Conservation (phyloP, 2,329 filamentous ascomycete genomes). For the Calycina marina region DNA sequence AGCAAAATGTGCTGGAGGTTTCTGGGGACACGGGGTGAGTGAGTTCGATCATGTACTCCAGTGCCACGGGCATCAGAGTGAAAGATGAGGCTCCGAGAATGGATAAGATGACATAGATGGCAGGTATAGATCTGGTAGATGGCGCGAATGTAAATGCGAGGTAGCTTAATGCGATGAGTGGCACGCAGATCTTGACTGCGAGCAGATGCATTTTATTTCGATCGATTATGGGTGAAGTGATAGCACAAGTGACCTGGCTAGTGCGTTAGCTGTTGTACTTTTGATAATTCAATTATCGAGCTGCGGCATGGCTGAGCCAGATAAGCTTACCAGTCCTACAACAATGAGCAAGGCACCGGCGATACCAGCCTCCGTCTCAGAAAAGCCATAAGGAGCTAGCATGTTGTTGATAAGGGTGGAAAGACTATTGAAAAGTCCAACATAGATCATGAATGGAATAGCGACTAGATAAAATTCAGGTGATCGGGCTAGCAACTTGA, state of each 20-base stretch:
- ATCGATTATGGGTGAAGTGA: slow-evolving; percentile 72
- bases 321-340: slow-evolving; percentile 74
- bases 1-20: slow-evolving; percentile 68
- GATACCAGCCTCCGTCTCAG: slow-evolving; percentile 73
- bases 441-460: slow-evolving; percentile 69
- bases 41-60: slow-evolving; percentile 80
- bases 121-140: slow-evolving; percentile 35
- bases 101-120: slow-evolving; percentile 61
- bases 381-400: slow-evolving; percentile 72
- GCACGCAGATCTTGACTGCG: slow-evolving; percentile 59
- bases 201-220: slow-evolving; percentile 65
- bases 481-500: slow-evolving; percentile 39
- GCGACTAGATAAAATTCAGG: slow-evolving; percentile 69
- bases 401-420: slow-evolving; percentile 86
- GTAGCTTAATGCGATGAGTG: slow-evolving; percentile 59
- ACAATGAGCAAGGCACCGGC: slow-evolving; percentile 81
- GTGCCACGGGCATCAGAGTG: slow-evolving; percentile 63
- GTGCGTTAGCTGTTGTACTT: no score
- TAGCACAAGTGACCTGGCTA: slow-evolving; percentile 58
- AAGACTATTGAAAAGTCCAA: slow-evolving; percentile 86
- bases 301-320: no score
- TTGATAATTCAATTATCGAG: no score
- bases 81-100: slow-evolving; percentile 71
- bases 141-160: slow-evolving; percentile 74
- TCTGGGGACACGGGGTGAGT: slow-evolving; percentile 80